A percentile compares a stretch with the other conserved stretches of the same genome.
These are phyloP conservation scores for Zasmidium cellare DNA, from an alignment of 2,329 filamentous ascomycete species.

Conservation along the genomic window DNA sequence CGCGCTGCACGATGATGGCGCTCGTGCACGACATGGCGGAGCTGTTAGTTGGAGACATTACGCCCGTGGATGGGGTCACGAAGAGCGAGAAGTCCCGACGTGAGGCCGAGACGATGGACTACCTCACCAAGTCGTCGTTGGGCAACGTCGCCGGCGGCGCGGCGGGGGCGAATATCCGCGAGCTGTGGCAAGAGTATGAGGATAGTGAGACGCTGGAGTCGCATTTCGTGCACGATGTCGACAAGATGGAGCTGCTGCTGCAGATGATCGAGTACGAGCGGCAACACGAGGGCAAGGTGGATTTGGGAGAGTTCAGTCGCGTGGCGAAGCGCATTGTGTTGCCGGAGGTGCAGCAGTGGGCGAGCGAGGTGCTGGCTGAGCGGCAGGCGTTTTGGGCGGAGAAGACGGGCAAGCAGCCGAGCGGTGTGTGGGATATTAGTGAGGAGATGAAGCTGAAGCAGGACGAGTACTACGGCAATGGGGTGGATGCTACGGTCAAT, in stretches of 20 bases:
- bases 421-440: slow-evolving; percentile 23
- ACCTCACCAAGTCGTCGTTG: slow-evolving; percentile 72
- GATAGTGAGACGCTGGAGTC: slow-evolving; percentile 80
- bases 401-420: slow-evolving; percentile 30
- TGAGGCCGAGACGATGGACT: slow-evolving; percentile 89
- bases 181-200: slow-evolving; percentile 94
- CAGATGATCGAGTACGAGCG: slow-evolving; percentile 98
- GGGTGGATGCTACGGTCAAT: background rate
- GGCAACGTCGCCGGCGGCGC: slow-evolving; percentile 71
- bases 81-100: slow-evolving; percentile 88
- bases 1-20: slow-evolving; percentile 90
- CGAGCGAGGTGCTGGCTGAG: slow-evolving; percentile 72
- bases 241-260: slow-evolving; percentile 91
- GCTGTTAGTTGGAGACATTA: slow-evolving; percentile 92
- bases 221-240: slow-evolving; percentile 90
- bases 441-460: slow-evolving; percentile 32
- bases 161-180: slow-evolving; percentile 69
- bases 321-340: slow-evolving; percentile 73
- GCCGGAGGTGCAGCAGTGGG: slow-evolving; percentile 79
- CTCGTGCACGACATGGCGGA: slow-evolving; percentile 98
- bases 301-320: slow-evolving; percentile 83
- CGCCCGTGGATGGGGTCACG: slow-evolving; percentile 79
- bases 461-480: slow-evolving; percentile 37
- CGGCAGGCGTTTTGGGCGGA: slow-evolving; percentile 70
- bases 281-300: slow-evolving; percentile 61